Evolutionary conservation across 2,329 filamentous ascomycete genomes (phyloP), one percentile per base, ranked within the genome.

Genomic region (Fusarium denticulatum): DNA sequence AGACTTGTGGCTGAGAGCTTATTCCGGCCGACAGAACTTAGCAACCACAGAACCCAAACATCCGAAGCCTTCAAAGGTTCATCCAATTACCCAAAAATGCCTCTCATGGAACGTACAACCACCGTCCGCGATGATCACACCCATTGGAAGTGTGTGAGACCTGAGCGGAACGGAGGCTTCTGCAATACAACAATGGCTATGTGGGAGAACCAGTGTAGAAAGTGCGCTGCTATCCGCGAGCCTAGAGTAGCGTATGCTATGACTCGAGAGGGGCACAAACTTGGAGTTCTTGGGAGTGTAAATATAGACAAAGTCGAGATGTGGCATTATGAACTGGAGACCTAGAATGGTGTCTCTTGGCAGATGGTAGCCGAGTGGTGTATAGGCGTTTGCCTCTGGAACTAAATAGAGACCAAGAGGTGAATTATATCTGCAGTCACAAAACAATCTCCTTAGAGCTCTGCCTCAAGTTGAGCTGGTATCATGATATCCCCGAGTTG

Each of bases 351-450:
- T 1, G 5, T 18, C 46, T 49, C 11, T 6, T 16, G 0, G 9
- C 0, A 20, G 2, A 7, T 22, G 4, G 14, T 2, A 16, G 20
- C n/a, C 10, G 6, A 30, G 3, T 14, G 22, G 15, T 0, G 3
- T 16, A 20, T 15, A 15, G 14, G 14, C 3, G 6, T 15, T 34
- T 12, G 2, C 1, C 1, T 12, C 2, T 20, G 16, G 16, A 13
- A 9, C 5, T 11, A 8, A 9, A 10, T 9, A 7, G 7, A 5
- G 7, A n/a, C 20, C 20, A 12, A 14, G 4, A 1, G 7, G 32
- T 32, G 13, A 32, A 32, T 14, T 32, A 32, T 32, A n/a, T n/a
- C n/a, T n/a, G n/a, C n/a, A n/a, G n/a, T n/a, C n/a, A n/a, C n/a
- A n/a, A n/a, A n/a, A n/a, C n/a, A n/a, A n/a, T n/a, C n/a, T n/a